These are phyloP conservation scores for Fonsecaea monophora DNA, from an alignment of 2,329 filamentous ascomycete genomes.

Conservation along the genomic window DNA sequence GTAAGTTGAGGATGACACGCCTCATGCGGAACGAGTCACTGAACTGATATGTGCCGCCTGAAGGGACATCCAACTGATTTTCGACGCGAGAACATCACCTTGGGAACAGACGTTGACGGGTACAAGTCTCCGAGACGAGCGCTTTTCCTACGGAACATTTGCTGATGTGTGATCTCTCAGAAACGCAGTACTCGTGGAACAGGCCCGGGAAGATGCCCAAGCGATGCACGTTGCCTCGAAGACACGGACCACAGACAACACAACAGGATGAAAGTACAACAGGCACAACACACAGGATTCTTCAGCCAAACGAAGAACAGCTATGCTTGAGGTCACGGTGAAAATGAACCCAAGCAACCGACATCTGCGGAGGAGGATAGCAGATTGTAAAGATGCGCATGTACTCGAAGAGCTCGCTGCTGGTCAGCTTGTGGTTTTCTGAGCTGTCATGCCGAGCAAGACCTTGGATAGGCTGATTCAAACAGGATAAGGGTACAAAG, in stretches of 20 bases:
- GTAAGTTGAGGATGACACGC: slow-evolving; percentile 13
- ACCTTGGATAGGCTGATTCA: slow-evolving; percentile 9
- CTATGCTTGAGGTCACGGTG: neutral
- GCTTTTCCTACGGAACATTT: neutral
- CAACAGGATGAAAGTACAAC: neutral
- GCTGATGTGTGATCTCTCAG: slow-evolving; percentile 14
- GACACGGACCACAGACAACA: slow-evolving; percentile 11
- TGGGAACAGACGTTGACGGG: slow-evolving; percentile 44
- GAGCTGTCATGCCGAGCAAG: neutral
- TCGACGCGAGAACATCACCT: slow-evolving; percentile 50
- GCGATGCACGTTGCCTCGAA: slow-evolving; percentile 28
- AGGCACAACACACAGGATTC: neutral
- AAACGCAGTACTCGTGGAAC: slow-evolving; percentile 31
- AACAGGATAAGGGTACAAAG: neutral
- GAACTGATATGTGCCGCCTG: slow-evolving; percentile 10
- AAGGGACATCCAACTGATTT: slow-evolving; percentile 54
- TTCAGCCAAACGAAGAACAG: neutral
- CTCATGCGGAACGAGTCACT: slow-evolving; percentile 36
- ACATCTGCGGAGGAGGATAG: neutral
- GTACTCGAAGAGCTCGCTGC: neutral
- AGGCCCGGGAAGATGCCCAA: slow-evolving; percentile 33
- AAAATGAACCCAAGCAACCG: neutral
- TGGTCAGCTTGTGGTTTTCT: neutral
- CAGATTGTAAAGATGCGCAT: neutral
- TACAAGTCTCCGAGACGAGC: slow-evolving; percentile 42